These are phyloP conservation scores for Acanthamoeba sp. DNA, from an alignment of 208 protist species.

Conservation along the genomic window DNA sequence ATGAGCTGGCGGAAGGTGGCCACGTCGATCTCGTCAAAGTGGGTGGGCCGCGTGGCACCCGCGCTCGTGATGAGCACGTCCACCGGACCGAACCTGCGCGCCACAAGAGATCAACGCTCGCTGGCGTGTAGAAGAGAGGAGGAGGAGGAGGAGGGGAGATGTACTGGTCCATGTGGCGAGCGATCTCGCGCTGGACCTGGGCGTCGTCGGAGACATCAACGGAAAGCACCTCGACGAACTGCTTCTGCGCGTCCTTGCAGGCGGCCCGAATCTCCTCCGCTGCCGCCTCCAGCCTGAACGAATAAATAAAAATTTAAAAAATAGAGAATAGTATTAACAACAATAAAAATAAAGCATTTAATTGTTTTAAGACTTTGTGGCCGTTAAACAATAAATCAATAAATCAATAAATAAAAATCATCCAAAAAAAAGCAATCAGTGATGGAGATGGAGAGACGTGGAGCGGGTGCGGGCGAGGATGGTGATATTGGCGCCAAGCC, in stretches of 20 bases:
- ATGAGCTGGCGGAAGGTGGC: slow-evolving; percentile 72
- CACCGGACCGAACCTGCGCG: slow-evolving; percentile 27
- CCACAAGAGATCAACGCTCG: not conserved
- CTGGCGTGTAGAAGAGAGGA: not conserved
- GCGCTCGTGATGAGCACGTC: slow-evolving; percentile 80
- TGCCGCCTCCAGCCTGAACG: slow-evolving; percentile 56
- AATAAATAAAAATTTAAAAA: not conserved
- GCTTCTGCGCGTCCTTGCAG: not conserved
- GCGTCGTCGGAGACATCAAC: slow-evolving; percentile 62
- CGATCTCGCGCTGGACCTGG: slow-evolving; percentile 1
- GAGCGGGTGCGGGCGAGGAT: slow-evolving; percentile 73
- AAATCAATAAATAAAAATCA: too few relatives aligned
- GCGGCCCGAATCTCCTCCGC: slow-evolving; percentile 46
- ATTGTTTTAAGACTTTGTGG: too few relatives aligned
- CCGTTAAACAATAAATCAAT: too few relatives aligned
- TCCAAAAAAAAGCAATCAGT: too few relatives aligned
- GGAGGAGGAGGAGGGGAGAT: not conserved
- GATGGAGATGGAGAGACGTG: not conserved
- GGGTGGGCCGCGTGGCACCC: slow-evolving; percentile 69
- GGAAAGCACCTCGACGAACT: slow-evolving; percentile 75
- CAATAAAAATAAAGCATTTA: not conserved
- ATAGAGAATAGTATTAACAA: not conserved
- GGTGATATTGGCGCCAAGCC: slow-evolving; percentile 75
- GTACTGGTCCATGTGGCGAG: not conserved
- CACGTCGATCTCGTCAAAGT: slow-evolving; percentile 77